Evolutionary conservation across 495 filamentous ascomycete genomes (phyloP), one percentile per base, ranked within the genome.

Genomic region (Penicillium chermesinum): DNA sequence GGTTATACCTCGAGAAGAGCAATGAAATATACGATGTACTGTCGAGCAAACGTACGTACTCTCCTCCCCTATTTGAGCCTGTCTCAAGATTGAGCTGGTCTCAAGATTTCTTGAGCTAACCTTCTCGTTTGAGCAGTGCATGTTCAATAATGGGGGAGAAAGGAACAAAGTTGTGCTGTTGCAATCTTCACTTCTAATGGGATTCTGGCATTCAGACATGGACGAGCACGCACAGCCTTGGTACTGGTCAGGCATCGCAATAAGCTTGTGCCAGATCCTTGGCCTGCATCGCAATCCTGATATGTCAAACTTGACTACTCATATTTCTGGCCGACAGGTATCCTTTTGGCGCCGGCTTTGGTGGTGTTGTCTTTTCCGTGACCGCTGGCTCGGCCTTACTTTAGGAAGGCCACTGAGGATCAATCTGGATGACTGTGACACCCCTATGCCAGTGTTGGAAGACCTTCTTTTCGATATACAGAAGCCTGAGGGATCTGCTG

Each of bases 1-100:
- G 69, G 69, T 3, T 73, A 61, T 49, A 15, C 44, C 18, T 66
- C 64, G 1, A 52, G 58, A 18, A 70, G 65, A 41, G 61, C 43
- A 12, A 71, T 71, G 67, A 71, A 69, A 39, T 59, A 46, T 19
- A 56, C 62, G 5, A 63, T 73, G 53, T 71, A 70, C 41, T 58
- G 52, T 19, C 63, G 60, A 38, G 70, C 70, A 2, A 70, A 66
- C 53, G 69, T 63, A 50, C 32, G 54, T 2, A 37, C 2, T 1
- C 2, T 50, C 3, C 1, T 3, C n/a, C n/a, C n/a, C n/a, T n/a
- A n/a, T n/a, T n/a, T n/a, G n/a, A n/a, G n/a, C n/a, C n/a, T n/a
- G n/a, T n/a, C n/a, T n/a, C n/a, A n/a, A n/a, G n/a, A n/a, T n/a
- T n/a, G n/a, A n/a, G n/a, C n/a, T n/a, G n/a, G n/a, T n/a, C n/a